A percentile compares a stretch with the other conserved stretches of the same genome.
Conservation (phyloP, 2,329 filamentous ascomycete genomes). For the Zymoseptoria ardabiliae region DNA sequence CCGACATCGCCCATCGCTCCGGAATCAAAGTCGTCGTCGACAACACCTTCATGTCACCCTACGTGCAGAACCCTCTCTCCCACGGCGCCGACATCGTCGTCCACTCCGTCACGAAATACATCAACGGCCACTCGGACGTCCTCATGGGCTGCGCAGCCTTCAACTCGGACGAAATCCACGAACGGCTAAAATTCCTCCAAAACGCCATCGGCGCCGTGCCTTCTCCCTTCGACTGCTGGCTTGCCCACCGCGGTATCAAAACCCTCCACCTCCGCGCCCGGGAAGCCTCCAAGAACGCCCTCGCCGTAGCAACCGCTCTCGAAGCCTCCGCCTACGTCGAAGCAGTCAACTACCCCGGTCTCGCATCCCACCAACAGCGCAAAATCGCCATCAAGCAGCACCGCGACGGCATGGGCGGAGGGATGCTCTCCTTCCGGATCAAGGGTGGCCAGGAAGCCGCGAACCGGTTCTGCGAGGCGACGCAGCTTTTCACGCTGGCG, state of each 20-base stretch:
- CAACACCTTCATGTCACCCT: constrained; percentile 96
- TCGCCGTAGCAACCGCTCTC: constrained; percentile 66
- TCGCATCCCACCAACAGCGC: constrained; percentile 79
- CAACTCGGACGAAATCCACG: constrained; percentile 73
- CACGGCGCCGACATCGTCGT: constrained; percentile 95
- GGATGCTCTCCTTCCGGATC: constrained; percentile 96
- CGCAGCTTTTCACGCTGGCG: constrained; percentile 84
- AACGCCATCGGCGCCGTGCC: constrained; percentile 96
- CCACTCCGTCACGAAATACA: constrained; percentile 97
- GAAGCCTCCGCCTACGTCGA: constrained; percentile 75
- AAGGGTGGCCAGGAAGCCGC: constrained; percentile 78
- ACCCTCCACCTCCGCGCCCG: constrained; percentile 88
- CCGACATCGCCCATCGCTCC: constrained; percentile 72
- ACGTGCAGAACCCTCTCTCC: constrained; percentile 91
- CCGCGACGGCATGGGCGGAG: constrained; percentile 86
- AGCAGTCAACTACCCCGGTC: constrained; percentile 89
- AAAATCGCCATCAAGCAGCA: constrained; percentile 84
- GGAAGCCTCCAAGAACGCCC: constrained; percentile 77
- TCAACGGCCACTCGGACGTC: constrained; percentile 94
- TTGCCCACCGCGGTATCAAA: constrained; percentile 93
- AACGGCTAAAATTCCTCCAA: constrained; percentile 80
- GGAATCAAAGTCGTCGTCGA: constrained; percentile 96
- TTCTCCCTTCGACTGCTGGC: constrained; percentile 94
- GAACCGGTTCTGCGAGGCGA: constrained; percentile 84
- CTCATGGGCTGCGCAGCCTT: constrained; percentile 96